Conservation (phyloP, 768 basidiomycete genomes). For the Xerocomus potaroensis region DNA sequence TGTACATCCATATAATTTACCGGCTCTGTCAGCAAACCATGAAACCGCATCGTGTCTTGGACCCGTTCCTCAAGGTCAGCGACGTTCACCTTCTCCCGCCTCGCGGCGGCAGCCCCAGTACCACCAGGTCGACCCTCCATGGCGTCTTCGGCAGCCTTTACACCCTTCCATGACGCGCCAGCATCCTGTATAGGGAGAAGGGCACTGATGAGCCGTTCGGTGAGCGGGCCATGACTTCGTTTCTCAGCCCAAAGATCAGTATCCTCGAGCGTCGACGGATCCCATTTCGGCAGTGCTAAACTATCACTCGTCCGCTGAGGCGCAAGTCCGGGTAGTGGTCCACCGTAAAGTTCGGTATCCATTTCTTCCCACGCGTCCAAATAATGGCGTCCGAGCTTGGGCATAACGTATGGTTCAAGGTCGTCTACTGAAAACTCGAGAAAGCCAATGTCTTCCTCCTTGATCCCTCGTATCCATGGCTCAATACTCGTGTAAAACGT, state of each 20-base stretch:
- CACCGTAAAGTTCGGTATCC: conserved; percentile 55
- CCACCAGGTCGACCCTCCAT: conserved; percentile 83
- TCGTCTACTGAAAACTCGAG: conserved; percentile 90
- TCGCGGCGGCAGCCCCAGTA: conserved; percentile 71
- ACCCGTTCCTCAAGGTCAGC: conserved; percentile 74
- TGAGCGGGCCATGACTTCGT: conserved; percentile 81
- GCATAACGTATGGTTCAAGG: conserved; percentile 80
- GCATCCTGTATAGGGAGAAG: conserved; percentile 66
- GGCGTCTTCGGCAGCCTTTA: conserved; percentile 79
- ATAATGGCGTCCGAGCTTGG: conserved; percentile 83
- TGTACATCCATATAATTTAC: conserved; percentile 44
- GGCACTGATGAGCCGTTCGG: conserved; percentile 78
- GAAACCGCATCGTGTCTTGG: conserved; percentile 71
- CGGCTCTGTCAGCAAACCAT: conserved; percentile 63
- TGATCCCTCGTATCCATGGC: conserved; percentile 82
- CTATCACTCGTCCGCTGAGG: conserved; percentile 33
- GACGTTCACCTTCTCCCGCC: conserved; percentile 72
- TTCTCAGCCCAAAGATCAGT: conserved; percentile 66
- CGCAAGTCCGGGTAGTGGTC: conserved; percentile 39
- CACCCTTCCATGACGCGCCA: conserved; percentile 61
- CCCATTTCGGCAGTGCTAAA: conserved; percentile 64
- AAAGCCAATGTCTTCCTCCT: conserved; percentile 95
- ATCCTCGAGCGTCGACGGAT: conserved; percentile 77
- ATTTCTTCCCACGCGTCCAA: conserved; percentile 91
- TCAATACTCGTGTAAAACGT: conserved; percentile 90